Conservation (phyloP, 768 basidiomycete genomes). For the Tricholoma bakamatsutake region DNA sequence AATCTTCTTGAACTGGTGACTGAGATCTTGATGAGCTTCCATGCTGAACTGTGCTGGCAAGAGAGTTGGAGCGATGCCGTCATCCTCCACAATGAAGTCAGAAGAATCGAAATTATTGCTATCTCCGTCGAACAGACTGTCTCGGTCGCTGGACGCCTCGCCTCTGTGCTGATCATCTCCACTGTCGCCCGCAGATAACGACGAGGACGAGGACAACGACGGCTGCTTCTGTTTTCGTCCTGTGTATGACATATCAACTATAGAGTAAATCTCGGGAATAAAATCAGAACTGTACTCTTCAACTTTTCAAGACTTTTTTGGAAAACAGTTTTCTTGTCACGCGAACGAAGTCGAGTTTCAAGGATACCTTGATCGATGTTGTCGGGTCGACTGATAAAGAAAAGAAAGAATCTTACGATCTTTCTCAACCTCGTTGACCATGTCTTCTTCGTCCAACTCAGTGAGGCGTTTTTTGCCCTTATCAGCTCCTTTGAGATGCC, state of each 20-base stretch:
- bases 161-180: slow-evolving; percentile 26
- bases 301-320: slow-evolving; percentile 61
- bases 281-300: slow-evolving; percentile 38
- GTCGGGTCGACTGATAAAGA: neutral
- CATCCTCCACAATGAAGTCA: slow-evolving; percentile 64
- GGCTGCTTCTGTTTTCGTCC: slow-evolving; percentile 41
- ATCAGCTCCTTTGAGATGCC: slow-evolving; percentile 29
- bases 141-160: slow-evolving; percentile 30
- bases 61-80: slow-evolving; percentile 33
- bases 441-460: slow-evolving; percentile 33
- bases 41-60: slow-evolving; percentile 81
- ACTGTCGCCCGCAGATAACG: slow-evolving; percentile 14
- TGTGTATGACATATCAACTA: slow-evolving; percentile 13
- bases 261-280: neutral
- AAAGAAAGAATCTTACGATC: slow-evolving; percentile 33
- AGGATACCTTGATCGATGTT: slow-evolving; percentile 47
- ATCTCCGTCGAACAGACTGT: slow-evolving; percentile 31
- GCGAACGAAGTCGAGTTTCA: slow-evolving; percentile 53
- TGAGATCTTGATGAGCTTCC: slow-evolving; percentile 68
- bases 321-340: slow-evolving; percentile 54
- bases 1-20: slow-evolving; percentile 80
- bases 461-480: slow-evolving; percentile 31
- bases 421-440: slow-evolving; percentile 47
- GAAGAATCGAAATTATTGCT: slow-evolving; percentile 35
- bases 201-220: slow-evolving; percentile 21